These are phyloP conservation scores for Gossypium anomalum DNA, from an alignment of 345 rosid species.

Conservation along the genomic window DNA sequence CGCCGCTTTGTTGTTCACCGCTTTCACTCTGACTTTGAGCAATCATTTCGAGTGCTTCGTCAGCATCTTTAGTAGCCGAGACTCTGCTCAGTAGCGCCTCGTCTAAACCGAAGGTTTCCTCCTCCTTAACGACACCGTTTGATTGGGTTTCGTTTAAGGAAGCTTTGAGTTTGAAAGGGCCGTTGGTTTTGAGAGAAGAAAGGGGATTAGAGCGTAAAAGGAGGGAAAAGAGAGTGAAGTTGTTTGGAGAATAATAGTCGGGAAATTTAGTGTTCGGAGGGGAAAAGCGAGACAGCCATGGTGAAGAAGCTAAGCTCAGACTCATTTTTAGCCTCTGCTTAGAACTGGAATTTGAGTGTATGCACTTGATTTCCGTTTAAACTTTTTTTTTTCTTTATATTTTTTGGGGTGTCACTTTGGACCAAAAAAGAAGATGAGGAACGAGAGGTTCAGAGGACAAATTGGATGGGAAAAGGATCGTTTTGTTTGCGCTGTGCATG, in stretches of 20 bases:
- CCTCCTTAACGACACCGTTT: constrained; percentile 16
- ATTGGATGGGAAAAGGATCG: not conserved
- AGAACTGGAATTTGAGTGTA: not conserved
- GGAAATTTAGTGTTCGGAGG: constrained; percentile 22
- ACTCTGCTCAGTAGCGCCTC: constrained; percentile 44
- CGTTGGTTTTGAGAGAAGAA: constrained; percentile 8
- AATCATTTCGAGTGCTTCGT: constrained; percentile 55
- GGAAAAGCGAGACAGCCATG: constrained; percentile 36
- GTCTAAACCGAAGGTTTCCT: constrained; percentile 27
- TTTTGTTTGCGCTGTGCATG: not conserved
- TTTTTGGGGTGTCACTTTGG: constrained; percentile 27
- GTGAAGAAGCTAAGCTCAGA: constrained; percentile 37
- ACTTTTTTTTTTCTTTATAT: not conserved
- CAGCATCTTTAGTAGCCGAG: constrained; percentile 54
- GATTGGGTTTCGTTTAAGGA: constrained; percentile 31
- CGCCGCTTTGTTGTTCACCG: not conserved
- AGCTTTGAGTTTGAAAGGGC: constrained; percentile 25
- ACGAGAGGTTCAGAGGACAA: constrained; percentile 36
- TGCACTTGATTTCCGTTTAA: not conserved
- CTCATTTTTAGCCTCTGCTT: constrained; percentile 40
- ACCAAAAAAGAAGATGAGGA: constrained; percentile 41
- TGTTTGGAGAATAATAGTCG: constrained; percentile 27
- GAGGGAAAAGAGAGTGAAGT: constrained; percentile 28
- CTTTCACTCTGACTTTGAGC: constrained; percentile 12
- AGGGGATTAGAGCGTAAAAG: constrained; percentile 19